Conservation (phyloP, 176 grass and related monocot genomes). For the Juncus inflexus region DNA sequence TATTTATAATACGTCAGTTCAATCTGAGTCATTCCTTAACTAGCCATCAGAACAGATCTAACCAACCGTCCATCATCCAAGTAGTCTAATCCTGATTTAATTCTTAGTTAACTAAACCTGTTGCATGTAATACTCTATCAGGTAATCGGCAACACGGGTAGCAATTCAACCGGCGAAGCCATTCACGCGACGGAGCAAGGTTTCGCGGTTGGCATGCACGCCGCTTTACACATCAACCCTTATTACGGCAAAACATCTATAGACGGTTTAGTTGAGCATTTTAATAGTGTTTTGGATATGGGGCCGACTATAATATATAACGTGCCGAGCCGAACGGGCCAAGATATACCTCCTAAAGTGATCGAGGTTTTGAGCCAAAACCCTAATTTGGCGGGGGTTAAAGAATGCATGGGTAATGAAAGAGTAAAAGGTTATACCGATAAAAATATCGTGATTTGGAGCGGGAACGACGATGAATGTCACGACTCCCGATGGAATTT, state of each 20-base stretch:
- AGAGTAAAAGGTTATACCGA: slow-evolving; percentile 64
- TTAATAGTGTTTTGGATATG: slow-evolving; percentile 70
- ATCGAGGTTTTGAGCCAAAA: slow-evolving; percentile 38
- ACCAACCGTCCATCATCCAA: no score
- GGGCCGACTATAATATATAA: slow-evolving; percentile 94
- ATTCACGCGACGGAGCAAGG: slow-evolving; percentile 90
- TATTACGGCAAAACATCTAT: slow-evolving; percentile 92
- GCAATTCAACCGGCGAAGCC: slow-evolving; percentile 91
- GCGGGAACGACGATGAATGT: slow-evolving; percentile 77
- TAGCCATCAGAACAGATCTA: no score
- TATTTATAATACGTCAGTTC: no score
- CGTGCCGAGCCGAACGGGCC: slow-evolving; percentile 71
- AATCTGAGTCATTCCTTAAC: no score
- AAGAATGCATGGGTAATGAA: slow-evolving; percentile 78
- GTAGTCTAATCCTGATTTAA: no score
- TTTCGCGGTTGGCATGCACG: slow-evolving; percentile 96
- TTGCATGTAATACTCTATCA: slow-evolving; percentile 29
- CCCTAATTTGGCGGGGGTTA: slow-evolving; percentile 78
- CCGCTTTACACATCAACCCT: slow-evolving; percentile 93
- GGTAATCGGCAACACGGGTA: slow-evolving; percentile 89
- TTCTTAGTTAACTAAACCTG: background rate
- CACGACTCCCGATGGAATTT: slow-evolving; percentile 83
- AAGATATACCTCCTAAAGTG: slow-evolving; percentile 74
- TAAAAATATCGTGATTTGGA: slow-evolving; percentile 68
- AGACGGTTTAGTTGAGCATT: slow-evolving; percentile 69